phyloP scores from a whole-genome alignment of 2,329 filamentous ascomycete species.

The Aspergillus sp. region DNA sequence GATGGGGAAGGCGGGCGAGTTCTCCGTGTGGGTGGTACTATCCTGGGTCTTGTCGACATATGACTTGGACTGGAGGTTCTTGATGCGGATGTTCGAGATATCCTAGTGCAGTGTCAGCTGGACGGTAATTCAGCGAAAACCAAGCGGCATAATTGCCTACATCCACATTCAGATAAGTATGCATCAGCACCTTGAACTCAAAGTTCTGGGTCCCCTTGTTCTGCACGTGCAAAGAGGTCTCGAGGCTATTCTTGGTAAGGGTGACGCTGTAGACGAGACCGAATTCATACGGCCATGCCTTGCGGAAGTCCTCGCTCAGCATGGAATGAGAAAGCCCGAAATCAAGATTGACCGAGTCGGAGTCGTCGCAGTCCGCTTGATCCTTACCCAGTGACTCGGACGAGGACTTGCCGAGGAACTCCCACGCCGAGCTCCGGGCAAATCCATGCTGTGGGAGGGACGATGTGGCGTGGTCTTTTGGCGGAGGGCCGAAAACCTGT shows the following conservation, averaged over 20 bases:
- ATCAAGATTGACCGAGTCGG: slow-evolving; percentile 79
- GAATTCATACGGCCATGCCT: slow-evolving; percentile 79
- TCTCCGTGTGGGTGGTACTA: slow-evolving; percentile 53
- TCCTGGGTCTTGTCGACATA: slow-evolving; percentile 80
- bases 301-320: slow-evolving; percentile 57
- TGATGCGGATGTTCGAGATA: slow-evolving; percentile 62
- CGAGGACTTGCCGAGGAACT: slow-evolving; percentile 84
- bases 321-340: slow-evolving; percentile 75
- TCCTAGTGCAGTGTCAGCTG: slow-evolving; percentile 48
- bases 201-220: slow-evolving; percentile 77
- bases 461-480: slow-evolving; percentile 65
- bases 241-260: slow-evolving; percentile 62
- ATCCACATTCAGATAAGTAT: slow-evolving; percentile 77
- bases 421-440: slow-evolving; percentile 81
- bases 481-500: slow-evolving; percentile 73
- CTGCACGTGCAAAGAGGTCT: slow-evolving; percentile 74
- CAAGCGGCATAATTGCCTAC: slow-evolving; percentile 43
- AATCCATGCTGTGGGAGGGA: slow-evolving; percentile 89
- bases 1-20: slow-evolving; percentile 57
- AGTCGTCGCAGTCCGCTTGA: slow-evolving; percentile 46
- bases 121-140: background rate
- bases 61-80: slow-evolving; percentile 63
- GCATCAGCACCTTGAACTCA: slow-evolving; percentile 84
- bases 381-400: slow-evolving; percentile 48
- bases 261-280: slow-evolving; percentile 89